These are phyloP conservation scores for Omphalotus olearius DNA, from an alignment of 1,284 basidiomycete species.

Conservation along the genomic window DNA sequence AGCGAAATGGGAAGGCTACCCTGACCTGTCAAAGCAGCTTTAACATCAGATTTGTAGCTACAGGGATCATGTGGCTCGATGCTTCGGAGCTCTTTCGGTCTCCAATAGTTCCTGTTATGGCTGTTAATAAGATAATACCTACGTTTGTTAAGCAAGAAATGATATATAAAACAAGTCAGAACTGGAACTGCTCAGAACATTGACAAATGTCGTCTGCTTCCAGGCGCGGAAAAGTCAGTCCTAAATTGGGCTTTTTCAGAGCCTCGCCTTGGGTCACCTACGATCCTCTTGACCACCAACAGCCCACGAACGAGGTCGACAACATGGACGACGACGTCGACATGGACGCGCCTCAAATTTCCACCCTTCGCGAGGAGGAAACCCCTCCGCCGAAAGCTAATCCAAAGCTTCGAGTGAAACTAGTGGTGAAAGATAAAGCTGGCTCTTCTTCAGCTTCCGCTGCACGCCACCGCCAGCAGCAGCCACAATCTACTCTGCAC, in stretches of 20 bases:
- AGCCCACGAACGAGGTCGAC: background rate
- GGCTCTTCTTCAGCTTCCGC: slow-evolving; percentile 21
- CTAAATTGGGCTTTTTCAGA: background rate
- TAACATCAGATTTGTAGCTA: no score
- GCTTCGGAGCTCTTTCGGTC: slow-evolving; percentile 40
- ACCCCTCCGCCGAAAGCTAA: slow-evolving; percentile 52
- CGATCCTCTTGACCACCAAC: slow-evolving; percentile 6
- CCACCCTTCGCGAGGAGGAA: slow-evolving; percentile 65
- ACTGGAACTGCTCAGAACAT: no score
- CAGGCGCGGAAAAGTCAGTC: no score
- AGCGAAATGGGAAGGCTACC: slow-evolving; percentile 62
- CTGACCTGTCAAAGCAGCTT: slow-evolving; percentile 34
- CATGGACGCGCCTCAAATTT: slow-evolving; percentile 78
- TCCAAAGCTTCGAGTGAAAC: slow-evolving; percentile 46
- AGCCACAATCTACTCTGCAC: slow-evolving; percentile 6
- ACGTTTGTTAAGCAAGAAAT: no score
- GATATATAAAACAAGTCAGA: no score
- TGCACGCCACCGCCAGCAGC: slow-evolving; percentile 16
- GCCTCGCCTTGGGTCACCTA: slow-evolving; percentile 9
- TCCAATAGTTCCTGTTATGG: background rate
- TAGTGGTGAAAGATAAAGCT: slow-evolving; percentile 32
- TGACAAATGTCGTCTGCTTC: no score
- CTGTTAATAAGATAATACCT: no score
- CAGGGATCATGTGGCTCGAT: no score
- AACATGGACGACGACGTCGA: slow-evolving; percentile 50